Evolutionary conservation across 225 moss, liverwort and hornwort genomes (phyloP), one percentile per base, ranked within the genome.

Genomic region (Rhytidiadelphus loreus): DNA sequence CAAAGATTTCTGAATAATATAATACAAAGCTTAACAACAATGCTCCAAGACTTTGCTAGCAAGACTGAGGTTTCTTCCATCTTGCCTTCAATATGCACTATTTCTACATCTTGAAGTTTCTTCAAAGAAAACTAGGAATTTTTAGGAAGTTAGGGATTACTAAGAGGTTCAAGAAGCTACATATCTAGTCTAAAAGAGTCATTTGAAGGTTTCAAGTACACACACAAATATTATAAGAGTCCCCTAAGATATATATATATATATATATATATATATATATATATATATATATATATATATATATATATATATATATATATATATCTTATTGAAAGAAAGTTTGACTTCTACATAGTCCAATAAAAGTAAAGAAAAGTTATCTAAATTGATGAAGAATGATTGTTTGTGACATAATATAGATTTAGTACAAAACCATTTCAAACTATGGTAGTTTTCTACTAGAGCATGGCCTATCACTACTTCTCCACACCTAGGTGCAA

Each of bases 161-260:
- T 66, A 68, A 4, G 22, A 68, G 22, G 12, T 66, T 68, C 22
- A 22, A n/a, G 12, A 68, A 68, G 22, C 2, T 1, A 23, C 13
- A 68, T 7, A 22, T n/a, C 4, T 68, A 68, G 4, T 39, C 4
- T 39, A n/a, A 0, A 23, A 39, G 68, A n/a, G 13, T 68, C 64
- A 33, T 9, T 64, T 64, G 64, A 17, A 33, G 35, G 9, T 64
- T 64, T 35, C 23, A 68, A 68, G 39, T n/a, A 39, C 23, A 23
- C 4, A 12, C 23, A 68, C 68, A 39, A 68, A 68, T 21, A 68
- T 21, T n/a, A 39, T 23, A 39, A 12, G n/a, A n/a, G 4, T 22
- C 4, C 0, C 13, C 13, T 7, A 68, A 7, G 4, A 68, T 22
- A n/a, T 2, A n/a, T n/a, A n/a, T n/a, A n/a, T n/a, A n/a, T n/a